These are phyloP conservation scores for Aureoboletus auriporus DNA, from an alignment of 768 basidiomycete genomes.

Conservation along the genomic window DNA sequence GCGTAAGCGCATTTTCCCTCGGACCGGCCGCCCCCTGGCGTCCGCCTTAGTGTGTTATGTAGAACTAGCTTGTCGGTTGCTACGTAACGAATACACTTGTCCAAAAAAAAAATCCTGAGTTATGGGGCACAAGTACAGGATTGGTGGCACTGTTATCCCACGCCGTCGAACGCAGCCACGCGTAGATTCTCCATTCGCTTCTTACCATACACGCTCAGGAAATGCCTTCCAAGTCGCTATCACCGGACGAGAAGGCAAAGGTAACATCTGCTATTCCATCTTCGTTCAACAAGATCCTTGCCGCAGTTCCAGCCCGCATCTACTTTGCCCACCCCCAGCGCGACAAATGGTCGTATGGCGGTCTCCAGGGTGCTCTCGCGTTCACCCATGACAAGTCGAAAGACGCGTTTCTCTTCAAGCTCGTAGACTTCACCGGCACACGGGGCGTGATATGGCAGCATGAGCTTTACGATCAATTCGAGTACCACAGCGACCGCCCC, in stretches of 20 bases:
- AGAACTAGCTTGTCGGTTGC: too few species aligned
- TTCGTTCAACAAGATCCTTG: constrained; percentile 67
- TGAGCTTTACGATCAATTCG: constrained; percentile 79
- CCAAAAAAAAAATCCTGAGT: too few species aligned
- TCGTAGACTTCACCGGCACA: constrained; percentile 83
- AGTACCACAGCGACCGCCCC: constrained; percentile 77
- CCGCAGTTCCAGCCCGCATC: constrained; percentile 79
- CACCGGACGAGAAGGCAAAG: constrained; percentile 70
- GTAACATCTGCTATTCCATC: constrained; percentile 61
- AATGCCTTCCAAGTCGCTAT: constrained; percentile 76
- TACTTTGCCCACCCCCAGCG: constrained; percentile 86
- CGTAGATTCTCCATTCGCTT: too few species aligned
- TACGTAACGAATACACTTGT: too few species aligned
- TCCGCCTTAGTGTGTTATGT: too few species aligned
- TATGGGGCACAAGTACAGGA: too few species aligned
- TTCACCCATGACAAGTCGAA: constrained; percentile 60
- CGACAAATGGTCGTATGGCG: constrained; percentile 79
- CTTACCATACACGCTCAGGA: background rate
- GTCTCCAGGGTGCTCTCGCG: constrained; percentile 81
- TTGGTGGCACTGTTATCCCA: too few species aligned
- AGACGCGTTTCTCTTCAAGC: constrained; percentile 58
- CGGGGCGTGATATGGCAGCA: constrained; percentile 92
- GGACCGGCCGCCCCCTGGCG: too few species aligned
- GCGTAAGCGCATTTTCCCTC: too few species aligned
- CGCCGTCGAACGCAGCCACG: too few species aligned